Conservation (phyloP, 495 filamentous ascomycete species). For the Xylaria palmicola region DNA sequence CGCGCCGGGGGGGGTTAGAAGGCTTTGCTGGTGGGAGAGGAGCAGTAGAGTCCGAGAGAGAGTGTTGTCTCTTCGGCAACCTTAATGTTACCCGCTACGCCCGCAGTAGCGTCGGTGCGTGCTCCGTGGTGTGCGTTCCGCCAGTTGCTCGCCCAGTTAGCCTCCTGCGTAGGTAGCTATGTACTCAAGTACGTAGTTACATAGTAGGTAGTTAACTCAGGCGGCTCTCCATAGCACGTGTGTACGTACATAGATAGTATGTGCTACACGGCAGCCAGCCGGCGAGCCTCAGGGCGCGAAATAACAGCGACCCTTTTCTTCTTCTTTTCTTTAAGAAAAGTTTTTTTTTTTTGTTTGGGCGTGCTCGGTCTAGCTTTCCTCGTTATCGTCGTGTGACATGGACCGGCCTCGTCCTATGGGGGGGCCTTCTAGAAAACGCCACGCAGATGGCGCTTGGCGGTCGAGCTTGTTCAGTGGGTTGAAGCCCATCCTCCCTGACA, state of each 20-base stretch:
- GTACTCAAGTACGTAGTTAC: no score
- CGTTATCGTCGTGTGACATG: constrained; percentile 15
- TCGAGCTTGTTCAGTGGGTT: constrained; percentile 13
- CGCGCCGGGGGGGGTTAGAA: background rate
- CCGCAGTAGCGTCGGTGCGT: constrained; percentile 11
- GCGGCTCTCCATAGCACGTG: background rate
- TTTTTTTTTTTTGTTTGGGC: no score
- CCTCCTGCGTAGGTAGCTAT: no score
- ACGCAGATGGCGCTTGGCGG: background rate
- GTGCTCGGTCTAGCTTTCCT: constrained; percentile 8
- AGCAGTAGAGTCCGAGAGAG: background rate
- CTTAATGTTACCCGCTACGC: constrained; percentile 11
- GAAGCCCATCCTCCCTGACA: background rate
- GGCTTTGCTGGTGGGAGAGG: no score
- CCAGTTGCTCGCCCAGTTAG: no score
- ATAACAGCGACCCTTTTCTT: background rate
- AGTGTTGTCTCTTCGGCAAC: constrained; percentile 10
- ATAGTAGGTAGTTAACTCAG: no score
- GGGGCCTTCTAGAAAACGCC: constrained; percentile 15
- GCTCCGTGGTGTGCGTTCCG: background rate
- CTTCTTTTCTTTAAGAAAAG: no score
- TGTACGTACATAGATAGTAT: constrained; percentile 3
- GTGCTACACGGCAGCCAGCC: no score
- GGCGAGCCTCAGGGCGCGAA: no score
- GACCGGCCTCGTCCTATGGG: no score